Conservation (phyloP, 2,329 filamentous ascomycete species). For the Alternaria sp. region DNA sequence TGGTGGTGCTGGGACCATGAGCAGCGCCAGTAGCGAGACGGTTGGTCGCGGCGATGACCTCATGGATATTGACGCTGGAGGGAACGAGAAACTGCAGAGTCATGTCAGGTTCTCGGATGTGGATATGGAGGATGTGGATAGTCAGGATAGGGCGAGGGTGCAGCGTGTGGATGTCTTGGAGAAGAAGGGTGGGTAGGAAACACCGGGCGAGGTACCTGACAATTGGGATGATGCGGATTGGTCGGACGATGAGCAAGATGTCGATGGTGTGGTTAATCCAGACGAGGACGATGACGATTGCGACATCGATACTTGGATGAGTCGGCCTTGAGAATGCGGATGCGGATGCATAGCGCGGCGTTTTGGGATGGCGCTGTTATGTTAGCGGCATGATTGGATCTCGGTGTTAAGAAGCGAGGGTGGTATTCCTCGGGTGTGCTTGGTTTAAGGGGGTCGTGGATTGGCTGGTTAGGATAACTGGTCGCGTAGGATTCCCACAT, state of each 20-base stretch:
- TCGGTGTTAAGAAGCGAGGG: background rate
- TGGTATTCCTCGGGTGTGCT: background rate
- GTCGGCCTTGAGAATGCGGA: background rate
- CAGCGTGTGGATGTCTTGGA: slow-evolving; percentile 35
- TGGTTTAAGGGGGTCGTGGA: too few relatives aligned
- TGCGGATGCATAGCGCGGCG: background rate
- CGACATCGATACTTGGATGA: background rate
- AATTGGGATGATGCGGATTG: background rate
- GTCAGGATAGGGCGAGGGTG: slow-evolving; percentile 12
- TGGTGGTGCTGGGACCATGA: slow-evolving; percentile 18
- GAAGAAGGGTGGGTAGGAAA: slow-evolving; percentile 30
- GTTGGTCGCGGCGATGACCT: slow-evolving; percentile 22
- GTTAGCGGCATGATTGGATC: background rate
- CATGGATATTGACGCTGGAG: slow-evolving; percentile 28
- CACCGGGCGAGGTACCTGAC: background rate
- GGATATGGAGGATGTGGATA: slow-evolving; percentile 32
- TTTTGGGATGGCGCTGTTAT: background rate
- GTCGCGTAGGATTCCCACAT: background rate
- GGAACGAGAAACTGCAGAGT: slow-evolving; percentile 1
- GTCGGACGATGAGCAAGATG: background rate
- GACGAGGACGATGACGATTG: background rate
- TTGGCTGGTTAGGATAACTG: background rate
- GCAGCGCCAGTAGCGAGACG: slow-evolving; percentile 32
- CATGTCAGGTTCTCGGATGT: slow-evolving; percentile 27
- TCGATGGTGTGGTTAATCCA: background rate